Conservation (phyloP, 345 rosid species). For the Rubroshorea leprosula region DNA sequence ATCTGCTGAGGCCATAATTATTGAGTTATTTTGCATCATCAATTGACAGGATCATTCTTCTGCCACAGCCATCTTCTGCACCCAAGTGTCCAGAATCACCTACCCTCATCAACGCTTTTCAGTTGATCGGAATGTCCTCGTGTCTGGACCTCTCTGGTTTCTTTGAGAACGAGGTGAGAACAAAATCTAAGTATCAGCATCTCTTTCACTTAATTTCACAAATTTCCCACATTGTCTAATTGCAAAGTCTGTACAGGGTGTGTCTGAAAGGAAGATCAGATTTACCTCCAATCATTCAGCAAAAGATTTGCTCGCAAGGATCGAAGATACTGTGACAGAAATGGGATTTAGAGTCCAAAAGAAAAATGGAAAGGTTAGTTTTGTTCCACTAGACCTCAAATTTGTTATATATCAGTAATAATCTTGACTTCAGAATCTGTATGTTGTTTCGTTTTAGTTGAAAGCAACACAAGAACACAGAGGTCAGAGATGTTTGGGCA, state of each 20-base stretch:
- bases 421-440: too few relatives aligned
- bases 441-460: constrained; percentile 32
- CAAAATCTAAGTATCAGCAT: not conserved
- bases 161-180: constrained; percentile 78
- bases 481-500: constrained; percentile 43
- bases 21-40: not conserved
- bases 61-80: constrained; percentile 43
- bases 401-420: too few relatives aligned
- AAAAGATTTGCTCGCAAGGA: constrained; percentile 70
- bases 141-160: constrained; percentile 90
- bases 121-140: constrained; percentile 95
- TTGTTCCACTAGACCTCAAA: too few relatives aligned
- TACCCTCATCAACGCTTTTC: constrained; percentile 72
- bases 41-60: constrained; percentile 6
- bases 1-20: not conserved
- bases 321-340: constrained; percentile 53
- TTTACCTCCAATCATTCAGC: constrained; percentile 75
- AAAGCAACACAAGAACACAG: constrained; percentile 61
- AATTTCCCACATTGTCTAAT: not conserved
- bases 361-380: constrained; percentile 74
- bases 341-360: constrained; percentile 88
- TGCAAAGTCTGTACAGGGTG: constrained; percentile 33
- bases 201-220: not conserved
- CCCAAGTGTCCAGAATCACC: constrained; percentile 51
- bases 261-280: constrained; percentile 88